Percentiles rank a stretch among this genome's conserved stretches.
Conservation (phyloP, 2,329 filamentous ascomycete species). For the Aspergillus hiratsukae region DNA sequence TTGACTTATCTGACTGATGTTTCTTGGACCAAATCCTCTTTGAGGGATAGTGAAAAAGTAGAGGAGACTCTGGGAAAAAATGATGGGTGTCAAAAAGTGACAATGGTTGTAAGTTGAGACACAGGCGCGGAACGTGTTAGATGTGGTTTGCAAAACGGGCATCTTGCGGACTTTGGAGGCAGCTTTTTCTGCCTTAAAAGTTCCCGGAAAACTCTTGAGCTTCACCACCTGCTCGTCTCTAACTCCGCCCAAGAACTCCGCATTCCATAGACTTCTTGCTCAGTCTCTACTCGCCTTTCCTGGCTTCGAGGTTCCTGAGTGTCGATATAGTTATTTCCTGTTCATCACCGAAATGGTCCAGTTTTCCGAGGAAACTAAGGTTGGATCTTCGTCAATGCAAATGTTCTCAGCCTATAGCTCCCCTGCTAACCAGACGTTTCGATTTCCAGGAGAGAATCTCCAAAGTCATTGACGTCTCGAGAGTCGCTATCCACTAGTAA, state of each 20-base stretch:
- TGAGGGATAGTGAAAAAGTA: background rate
- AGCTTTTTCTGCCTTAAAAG: conserved; percentile 15
- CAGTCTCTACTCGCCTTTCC: background rate
- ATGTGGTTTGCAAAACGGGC: conserved; percentile 2
- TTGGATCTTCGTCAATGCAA: conserved; percentile 34
- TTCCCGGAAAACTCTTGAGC: conserved; percentile 29
- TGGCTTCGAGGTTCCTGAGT: background rate
- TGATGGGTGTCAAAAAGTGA: background rate
- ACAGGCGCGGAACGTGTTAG: background rate
- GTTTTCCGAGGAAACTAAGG: conserved; percentile 97
- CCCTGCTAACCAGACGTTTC: conserved; percentile 9
- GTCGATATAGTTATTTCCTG: background rate
- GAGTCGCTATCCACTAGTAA: conserved; percentile 94
- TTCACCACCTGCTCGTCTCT: conserved; percentile 10
- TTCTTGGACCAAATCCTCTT: background rate
- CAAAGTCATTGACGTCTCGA: conserved; percentile 90
- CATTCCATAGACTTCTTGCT: conserved; percentile 6
- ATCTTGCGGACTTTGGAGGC: conserved; percentile 8
- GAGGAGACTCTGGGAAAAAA: background rate
- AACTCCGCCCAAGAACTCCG: conserved; percentile 14
- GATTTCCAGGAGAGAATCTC: conserved; percentile 82
- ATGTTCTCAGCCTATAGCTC: background rate
- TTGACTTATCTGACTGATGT: background rate
- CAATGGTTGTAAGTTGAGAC: background rate
- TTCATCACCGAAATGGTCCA: conserved; percentile 43